Conservation (phyloP, 2,329 filamentous ascomycete genomes). For the Colletotrichum spinosum region DNA sequence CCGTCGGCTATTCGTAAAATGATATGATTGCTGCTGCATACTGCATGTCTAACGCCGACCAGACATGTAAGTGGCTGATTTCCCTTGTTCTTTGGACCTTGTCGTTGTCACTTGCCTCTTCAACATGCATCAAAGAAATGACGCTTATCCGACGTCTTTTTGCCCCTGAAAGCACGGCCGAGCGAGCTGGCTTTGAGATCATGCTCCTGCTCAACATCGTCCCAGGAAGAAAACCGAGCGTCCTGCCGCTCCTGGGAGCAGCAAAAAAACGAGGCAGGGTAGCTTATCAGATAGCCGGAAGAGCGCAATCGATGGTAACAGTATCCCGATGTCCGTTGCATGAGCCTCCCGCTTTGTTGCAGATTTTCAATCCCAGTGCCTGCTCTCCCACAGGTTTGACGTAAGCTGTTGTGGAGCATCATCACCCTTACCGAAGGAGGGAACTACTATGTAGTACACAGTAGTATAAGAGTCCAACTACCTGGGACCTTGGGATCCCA, state of each 20-base stretch:
- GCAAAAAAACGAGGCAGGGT: not conserved
- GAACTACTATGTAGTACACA: not conserved
- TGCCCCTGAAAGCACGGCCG: not conserved
- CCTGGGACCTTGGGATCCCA: conserved; percentile 17
- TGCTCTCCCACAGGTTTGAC: not conserved
- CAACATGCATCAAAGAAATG: no score
- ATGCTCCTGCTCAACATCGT: not conserved
- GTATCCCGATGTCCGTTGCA: not conserved
- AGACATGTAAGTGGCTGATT: no score
- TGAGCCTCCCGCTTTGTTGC: conserved; percentile 18
- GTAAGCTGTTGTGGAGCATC: conserved; percentile 1
- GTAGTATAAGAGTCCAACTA: conserved; percentile 17
- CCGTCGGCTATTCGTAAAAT: no score
- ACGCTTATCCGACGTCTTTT: no score
- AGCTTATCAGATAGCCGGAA: not conserved
- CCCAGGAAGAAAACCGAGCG: not conserved
- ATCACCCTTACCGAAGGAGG: not conserved
- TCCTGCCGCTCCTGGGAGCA: not conserved
- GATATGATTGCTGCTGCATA: no score
- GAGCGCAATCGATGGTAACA: not conserved
- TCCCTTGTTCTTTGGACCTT: no score
- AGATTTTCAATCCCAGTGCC: conserved; percentile 20
- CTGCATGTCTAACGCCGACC: no score
- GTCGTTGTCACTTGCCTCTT: no score
- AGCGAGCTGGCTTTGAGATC: not conserved